Evolutionary conservation across 1,284 basidiomycete genomes (phyloP), one percentile per base, ranked within the genome.

Genomic region (Abortiporus biennis): DNA sequence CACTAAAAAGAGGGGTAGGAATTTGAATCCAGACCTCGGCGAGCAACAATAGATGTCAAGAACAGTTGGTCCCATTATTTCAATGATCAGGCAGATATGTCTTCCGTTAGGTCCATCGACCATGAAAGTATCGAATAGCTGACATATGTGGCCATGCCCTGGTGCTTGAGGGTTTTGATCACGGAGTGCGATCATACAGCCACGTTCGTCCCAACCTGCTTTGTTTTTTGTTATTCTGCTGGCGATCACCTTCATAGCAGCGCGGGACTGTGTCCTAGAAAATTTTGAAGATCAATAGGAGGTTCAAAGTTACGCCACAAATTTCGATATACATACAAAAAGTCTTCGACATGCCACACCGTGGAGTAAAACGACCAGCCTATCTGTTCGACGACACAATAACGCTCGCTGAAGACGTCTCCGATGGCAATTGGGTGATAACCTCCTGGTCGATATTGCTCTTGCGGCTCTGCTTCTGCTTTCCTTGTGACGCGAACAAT

Each of bases 171-270:
- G 34, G 20, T 36, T 22, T 12, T 13, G 13, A 22, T 36, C 20
- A 16, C 34, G 37, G 24, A 27, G 24, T 4, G 22, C 15, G 21
- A 24, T 24, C 24, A 23, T 23, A 3, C 16, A n/a, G 15, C 24
- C 24, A 9, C 8, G 19, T 25, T 38, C 21, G 24, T 38, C 21
- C n/a, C 21, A 15, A 11, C 24, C 37, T 4, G 12, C 16, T 24
- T n/a, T 38, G 21, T 23, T 9, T 4, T 20, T 24, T 23, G 21
- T 27, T 4, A 24, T 13, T 23, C 13, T 11, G n/a, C 21, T 19
- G 24, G 27, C 24, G 6, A 38, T 20, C 4, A 38, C 37, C 37
- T 38, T 38, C 37, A 38, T 9, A 29, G 27, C 27, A 29, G n/a
- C 27, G 27, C n/a, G 27, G n/a, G 9, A 29, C 9, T 29, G 9